A percentile compares a stretch with the other conserved stretches of the same genome.
These are phyloP conservation scores for Dunaliella sp. DNA, from an alignment of 139 green algal genomes.

Conservation along the genomic window DNA sequence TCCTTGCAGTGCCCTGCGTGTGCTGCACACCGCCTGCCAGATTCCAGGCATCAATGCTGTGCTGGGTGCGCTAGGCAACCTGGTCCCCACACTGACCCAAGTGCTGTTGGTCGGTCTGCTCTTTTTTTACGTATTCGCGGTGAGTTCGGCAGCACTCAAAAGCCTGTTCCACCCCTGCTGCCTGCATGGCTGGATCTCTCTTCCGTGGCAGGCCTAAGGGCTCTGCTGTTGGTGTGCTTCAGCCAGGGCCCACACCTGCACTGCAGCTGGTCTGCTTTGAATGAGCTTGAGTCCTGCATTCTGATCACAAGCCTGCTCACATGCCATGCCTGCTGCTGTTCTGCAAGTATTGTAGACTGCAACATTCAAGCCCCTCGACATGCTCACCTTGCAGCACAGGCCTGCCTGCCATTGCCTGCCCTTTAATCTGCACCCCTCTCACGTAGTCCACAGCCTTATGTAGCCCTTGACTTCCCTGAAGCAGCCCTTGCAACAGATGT, in stretches of 20 bases:
- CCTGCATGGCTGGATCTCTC: neutral
- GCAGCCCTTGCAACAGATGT: neutral
- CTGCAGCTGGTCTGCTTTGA: neutral
- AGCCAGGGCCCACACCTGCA: neutral
- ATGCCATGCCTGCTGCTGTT: too few relatives aligned
- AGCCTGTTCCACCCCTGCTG: neutral
- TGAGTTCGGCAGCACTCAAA: neutral
- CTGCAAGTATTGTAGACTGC: too few relatives aligned
- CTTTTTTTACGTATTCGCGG: neutral
- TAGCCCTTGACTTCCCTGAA: neutral
- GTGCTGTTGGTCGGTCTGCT: constrained; percentile 54
- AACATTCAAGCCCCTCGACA: too few relatives aligned
- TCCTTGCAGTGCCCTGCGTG: constrained; percentile 8
- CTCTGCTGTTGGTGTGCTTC: neutral
- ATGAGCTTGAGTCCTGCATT: neutral
- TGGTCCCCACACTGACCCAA: constrained; percentile 58
- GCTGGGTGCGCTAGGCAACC: constrained; percentile 54
- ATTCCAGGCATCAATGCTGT: constrained; percentile 42
- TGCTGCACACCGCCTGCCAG: neutral
- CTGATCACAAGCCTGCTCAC: too few relatives aligned
- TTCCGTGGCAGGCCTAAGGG: neutral
- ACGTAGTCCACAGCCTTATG: neutral
- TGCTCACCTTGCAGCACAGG: too few relatives aligned
- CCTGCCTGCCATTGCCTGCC: too few relatives aligned
- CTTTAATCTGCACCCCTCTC: neutral